Evolutionary conservation across 192 early-diverging fungal species (phyloP), one percentile per base, ranked within the genome.

Genomic region (Coemansia aciculifera): DNA sequence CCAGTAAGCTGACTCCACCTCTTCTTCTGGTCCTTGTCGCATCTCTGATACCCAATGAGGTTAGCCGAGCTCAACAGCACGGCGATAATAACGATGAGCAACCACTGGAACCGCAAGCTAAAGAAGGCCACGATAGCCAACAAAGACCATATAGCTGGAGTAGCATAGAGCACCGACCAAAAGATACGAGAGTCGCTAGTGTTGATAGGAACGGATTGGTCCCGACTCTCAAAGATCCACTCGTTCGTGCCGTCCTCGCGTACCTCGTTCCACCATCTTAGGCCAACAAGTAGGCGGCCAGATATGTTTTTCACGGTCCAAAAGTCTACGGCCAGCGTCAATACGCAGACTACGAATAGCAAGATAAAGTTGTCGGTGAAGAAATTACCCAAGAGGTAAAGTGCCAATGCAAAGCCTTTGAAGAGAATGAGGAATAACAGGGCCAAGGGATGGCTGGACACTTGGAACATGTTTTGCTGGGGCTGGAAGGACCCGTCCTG

Each of bases 201-300:
- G 71, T 99, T 99, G 24, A 90, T 84, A 73, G 89, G 92, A 86
- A 80, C 46, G 36, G 63, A 65, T 19, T 46, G 59, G 39, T 95
- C 89, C 42, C 89, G 86, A 49, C 91, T 92, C 75, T 99, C 98
- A 87, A 98, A 99, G 15, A 95, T 87, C 98, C 98, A 99, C 67
- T 88, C 90, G 67, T 91, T 95, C 3, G 93, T 87, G 34, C 98
- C 98, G 78, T 98, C 98, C 51, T 97, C 95, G 52, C 88, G 87
- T 68, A 98, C 94, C 79, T 98, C 93, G 82, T 96, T 99, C 98
- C 98, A 99, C 98, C 98, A 99, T 67, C 98, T 88, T 62, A 99
- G 81, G 21, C 98, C 98, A 13, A 99, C 98, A 49, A 99, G 85
- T 42, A 98, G 82, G 56, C 98, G 88, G 1, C 98, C 98, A 23